Conservation (phyloP, 2,329 filamentous ascomycete genomes). For the Cadophora malorum region DNA sequence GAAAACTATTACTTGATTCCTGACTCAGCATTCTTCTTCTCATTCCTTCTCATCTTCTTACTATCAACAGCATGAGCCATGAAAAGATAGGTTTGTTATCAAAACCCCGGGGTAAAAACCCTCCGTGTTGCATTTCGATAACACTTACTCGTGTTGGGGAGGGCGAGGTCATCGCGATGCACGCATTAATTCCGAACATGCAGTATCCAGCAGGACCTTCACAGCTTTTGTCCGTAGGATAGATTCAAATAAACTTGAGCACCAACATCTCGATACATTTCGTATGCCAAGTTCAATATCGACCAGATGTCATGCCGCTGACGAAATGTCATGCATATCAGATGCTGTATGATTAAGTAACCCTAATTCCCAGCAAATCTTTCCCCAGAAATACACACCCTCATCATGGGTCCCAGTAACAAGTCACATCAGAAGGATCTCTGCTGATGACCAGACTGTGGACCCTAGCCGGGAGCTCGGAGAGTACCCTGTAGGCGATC, state of each 20-base stretch:
- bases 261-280: neutral
- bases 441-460: neutral
- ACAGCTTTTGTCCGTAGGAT: neutral
- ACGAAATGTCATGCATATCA: slow-evolving; percentile 13
- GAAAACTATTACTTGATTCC: neutral
- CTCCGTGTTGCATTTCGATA: neutral
- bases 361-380: neutral
- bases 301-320: neutral
- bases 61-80: neutral
- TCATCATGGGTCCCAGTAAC: neutral
- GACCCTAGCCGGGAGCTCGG: neutral
- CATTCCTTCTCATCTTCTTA: neutral
- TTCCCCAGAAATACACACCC: neutral
- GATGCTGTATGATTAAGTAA: slow-evolving; percentile 14
- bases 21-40: neutral
- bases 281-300: neutral
- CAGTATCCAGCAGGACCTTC: too few relatives aligned
- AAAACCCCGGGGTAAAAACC: neutral
- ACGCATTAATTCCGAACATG: too few relatives aligned
- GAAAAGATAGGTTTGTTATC: neutral
- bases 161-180: too few relatives aligned
- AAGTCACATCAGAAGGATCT: neutral
- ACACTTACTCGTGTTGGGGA: neutral
- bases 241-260: neutral
- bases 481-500: neutral